These are phyloP conservation scores for Phlegmacium glaucopus DNA, from an alignment of 768 basidiomycete genomes.

Conservation along the genomic window DNA sequence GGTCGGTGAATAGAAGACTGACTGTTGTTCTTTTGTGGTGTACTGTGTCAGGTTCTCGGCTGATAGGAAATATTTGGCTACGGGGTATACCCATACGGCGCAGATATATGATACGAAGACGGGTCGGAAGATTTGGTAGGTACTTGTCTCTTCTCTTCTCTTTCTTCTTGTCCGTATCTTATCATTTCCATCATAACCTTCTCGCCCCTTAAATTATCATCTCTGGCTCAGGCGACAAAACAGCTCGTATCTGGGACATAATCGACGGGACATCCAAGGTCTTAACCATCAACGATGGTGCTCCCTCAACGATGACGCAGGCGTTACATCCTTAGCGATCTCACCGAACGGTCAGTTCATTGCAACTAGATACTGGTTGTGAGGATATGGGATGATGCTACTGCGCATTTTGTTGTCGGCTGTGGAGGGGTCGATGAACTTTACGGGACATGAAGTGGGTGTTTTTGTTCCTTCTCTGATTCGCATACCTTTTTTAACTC, in stretches of 20 bases:
- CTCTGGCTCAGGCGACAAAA: constrained; percentile 78
- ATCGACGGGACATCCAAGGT: constrained; percentile 34
- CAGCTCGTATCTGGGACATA: constrained; percentile 49
- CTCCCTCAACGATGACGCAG: constrained; percentile 44
- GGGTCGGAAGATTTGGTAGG: constrained; percentile 81
- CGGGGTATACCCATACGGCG: constrained; percentile 90
- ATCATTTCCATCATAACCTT: too few species aligned
- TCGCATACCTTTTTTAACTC: neutral
- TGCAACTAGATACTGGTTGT: constrained; percentile 75
- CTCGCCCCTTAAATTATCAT: too few species aligned
- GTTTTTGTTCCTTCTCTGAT: too few species aligned
- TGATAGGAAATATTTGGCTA: constrained; percentile 88
- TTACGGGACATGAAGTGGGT: constrained; percentile 85
- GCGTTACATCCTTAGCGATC: constrained; percentile 78
- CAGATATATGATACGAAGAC: constrained; percentile 95
- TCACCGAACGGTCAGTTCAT: constrained; percentile 70
- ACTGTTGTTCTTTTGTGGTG: constrained; percentile 30
- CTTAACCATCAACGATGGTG: constrained; percentile 50
- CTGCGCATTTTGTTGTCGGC: constrained; percentile 32
- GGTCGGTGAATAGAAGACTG: too few species aligned
- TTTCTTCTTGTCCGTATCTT: too few species aligned
- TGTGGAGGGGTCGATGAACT: constrained; percentile 58
- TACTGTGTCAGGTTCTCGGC: constrained; percentile 96
- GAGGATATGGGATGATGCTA: constrained; percentile 75
- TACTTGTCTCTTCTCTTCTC: constrained; percentile 1